phyloP scores from a whole-genome alignment of 2,329 filamentous ascomycete genomes.

The Cordyceps farinosa region DNA sequence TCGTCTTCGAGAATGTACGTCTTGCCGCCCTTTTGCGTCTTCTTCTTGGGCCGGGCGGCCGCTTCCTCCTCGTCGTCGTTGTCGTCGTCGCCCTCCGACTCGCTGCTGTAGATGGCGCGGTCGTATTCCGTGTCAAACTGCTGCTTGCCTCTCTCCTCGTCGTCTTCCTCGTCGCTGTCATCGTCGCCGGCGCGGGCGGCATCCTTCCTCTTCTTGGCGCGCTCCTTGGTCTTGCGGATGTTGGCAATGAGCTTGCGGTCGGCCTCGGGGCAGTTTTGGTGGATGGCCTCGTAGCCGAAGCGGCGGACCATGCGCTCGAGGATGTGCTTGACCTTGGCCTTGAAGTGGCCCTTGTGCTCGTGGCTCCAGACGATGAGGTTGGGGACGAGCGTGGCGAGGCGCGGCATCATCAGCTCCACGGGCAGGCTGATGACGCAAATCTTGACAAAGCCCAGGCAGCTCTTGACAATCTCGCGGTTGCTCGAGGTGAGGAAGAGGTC shows the following conservation, averaged over 20 bases:
- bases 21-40: constrained; percentile 58
- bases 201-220: constrained; percentile 85
- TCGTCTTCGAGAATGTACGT: constrained; percentile 93
- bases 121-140: constrained; percentile 92
- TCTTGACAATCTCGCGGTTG: constrained; percentile 94
- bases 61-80: constrained; percentile 60
- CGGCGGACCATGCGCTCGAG: constrained; percentile 89
- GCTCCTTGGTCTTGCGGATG: constrained; percentile 91
- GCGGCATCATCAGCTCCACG: constrained; percentile 70
- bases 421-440: constrained; percentile 87
- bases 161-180: constrained; percentile 55
- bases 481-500: constrained; percentile 94
- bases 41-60: constrained; percentile 40
- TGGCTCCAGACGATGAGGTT: constrained; percentile 95
- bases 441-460: constrained; percentile 93
- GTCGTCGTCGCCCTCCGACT: constrained; percentile 49
- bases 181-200: constrained; percentile 55
- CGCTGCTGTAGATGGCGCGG: constrained; percentile 87
- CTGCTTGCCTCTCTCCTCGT: constrained; percentile 44
- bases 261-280: constrained; percentile 75
- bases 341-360: constrained; percentile 97
- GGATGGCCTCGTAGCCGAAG: constrained; percentile 79
- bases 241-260: constrained; percentile 90
- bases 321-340: constrained; percentile 97
- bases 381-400: constrained; percentile 73